A percentile compares a stretch with the other conserved stretches of the same genome.
Conservation (phyloP, 106 monocot species). For the Allium sativum region DNA sequence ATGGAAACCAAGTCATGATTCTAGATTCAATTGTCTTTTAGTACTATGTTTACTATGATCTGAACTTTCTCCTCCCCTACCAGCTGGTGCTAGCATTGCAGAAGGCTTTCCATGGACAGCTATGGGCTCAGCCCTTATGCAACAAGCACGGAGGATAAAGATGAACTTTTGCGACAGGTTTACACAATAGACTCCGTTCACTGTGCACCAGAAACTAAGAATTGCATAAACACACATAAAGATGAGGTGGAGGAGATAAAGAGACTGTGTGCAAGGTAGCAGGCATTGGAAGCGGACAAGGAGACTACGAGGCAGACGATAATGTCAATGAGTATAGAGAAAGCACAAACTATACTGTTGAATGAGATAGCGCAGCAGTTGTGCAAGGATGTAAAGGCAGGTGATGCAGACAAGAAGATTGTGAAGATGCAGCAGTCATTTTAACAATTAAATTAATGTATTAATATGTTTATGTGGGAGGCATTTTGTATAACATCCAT, state of each 20-base stretch:
- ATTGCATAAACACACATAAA: conserved; percentile 15
- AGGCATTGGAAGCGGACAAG: conserved; percentile 62
- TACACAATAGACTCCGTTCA: conserved; percentile 15
- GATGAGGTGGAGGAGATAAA: conserved; percentile 23
- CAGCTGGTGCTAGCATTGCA: not conserved
- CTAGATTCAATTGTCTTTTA: too few relatives aligned
- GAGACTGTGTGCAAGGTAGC: conserved; percentile 42
- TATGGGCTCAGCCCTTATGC: too few relatives aligned
- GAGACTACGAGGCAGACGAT: conserved; percentile 57
- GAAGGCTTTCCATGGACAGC: not conserved
- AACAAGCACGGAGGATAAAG: too few relatives aligned
- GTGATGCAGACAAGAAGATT: conserved; percentile 23
- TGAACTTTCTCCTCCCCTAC: conserved; percentile 5
- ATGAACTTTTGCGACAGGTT: too few relatives aligned
- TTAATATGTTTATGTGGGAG: too few relatives aligned
- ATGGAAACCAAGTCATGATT: too few relatives aligned
- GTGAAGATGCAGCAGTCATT: too few relatives aligned
- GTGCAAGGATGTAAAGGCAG: conserved; percentile 34
- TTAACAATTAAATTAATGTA: too few relatives aligned
- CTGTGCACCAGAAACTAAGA: conserved; percentile 2
- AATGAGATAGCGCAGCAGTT: conserved; percentile 69
- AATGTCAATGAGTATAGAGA: conserved; percentile 45
- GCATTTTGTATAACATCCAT: too few relatives aligned
- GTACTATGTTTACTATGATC: too few relatives aligned
- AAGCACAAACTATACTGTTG: conserved; percentile 50